Evolutionary conservation across 83 land plant species (phyloP).

Genomic region (Picea abies): DNA sequence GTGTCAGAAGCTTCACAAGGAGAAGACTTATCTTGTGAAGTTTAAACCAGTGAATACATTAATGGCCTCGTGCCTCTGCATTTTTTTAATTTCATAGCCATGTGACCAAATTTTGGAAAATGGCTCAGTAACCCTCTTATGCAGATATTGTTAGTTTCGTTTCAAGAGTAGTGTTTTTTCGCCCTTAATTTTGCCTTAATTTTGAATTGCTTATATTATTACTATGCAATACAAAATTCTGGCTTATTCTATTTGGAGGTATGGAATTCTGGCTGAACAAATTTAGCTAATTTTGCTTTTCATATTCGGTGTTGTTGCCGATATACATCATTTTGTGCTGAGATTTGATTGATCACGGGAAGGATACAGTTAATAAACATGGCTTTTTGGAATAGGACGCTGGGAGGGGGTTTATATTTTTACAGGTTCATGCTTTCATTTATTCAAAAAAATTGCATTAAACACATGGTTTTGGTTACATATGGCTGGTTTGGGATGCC

Average conservation of each 20-base stretch:
- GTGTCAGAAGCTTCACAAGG: slow-evolving; percentile 19
- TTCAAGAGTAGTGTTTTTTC: not conserved
- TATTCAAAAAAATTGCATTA: not conserved
- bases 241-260: no score
- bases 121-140: not conserved
- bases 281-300: not conserved
- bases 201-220: not conserved
- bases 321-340: not conserved
- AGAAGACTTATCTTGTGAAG: slow-evolving; percentile 10
- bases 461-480: not conserved
- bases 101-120: not conserved
- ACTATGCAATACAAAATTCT: not conserved
- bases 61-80: slow-evolving; percentile 18
- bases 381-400: not conserved
- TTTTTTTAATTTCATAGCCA: not conserved
- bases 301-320: not conserved
- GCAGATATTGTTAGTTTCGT: not conserved
- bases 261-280: no score
- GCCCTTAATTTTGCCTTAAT: not conserved
- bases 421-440: not conserved
- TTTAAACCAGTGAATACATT: slow-evolving; percentile 20
- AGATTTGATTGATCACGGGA: not conserved
- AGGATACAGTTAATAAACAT: not conserved
- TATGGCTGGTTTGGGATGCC: not conserved
- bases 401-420: not conserved